phyloP scores from a whole-genome alignment of 805 yeast genomes.

The Zygoascus ofunaensis region DNA sequence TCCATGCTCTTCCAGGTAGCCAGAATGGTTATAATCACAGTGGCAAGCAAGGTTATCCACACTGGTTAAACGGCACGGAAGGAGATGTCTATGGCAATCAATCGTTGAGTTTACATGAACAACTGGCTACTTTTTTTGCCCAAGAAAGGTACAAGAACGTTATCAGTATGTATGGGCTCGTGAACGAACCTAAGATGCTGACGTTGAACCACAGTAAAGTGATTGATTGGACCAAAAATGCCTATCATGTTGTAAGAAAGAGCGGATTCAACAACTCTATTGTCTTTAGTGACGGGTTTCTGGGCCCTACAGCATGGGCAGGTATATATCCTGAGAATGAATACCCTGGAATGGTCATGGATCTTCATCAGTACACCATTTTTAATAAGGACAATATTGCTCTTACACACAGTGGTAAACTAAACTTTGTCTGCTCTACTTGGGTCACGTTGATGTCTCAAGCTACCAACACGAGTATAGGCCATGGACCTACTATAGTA shows the following conservation, averaged over 20 bases:
- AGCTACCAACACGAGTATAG: conserved; percentile 45
- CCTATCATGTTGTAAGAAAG: conserved; percentile 48
- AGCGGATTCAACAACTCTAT: conserved; percentile 39
- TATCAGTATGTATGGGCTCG: conserved; percentile 67
- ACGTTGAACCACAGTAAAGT: conserved; percentile 50
- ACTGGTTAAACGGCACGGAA: conserved; percentile 38
- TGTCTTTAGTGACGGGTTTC: conserved; percentile 72
- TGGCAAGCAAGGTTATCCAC: conserved; percentile 45
- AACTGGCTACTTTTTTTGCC: conserved; percentile 56
- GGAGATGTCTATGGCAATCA: conserved; percentile 32
- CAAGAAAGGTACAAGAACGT: conserved; percentile 51
- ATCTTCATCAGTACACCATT: conserved; percentile 82
- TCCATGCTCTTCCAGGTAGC: conserved; percentile 78
- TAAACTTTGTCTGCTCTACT: conserved; percentile 33
- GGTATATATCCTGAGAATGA: conserved; percentile 36
- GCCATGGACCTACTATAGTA: conserved; percentile 54
- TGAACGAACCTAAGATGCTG: conserved; percentile 60
- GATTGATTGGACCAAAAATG: conserved; percentile 45
- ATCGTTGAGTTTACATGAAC: conserved; percentile 45
- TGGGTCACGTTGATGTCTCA: conserved; percentile 45
- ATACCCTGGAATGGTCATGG: conserved; percentile 61
- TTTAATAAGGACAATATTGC: conserved; percentile 34
- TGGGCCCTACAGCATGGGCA: conserved; percentile 53
- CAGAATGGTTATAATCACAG: conserved; percentile 84
- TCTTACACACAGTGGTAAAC: conserved; percentile 25